Conservation (phyloP, 352 stramenopile genomes). For the Lagenidium sp. region DNA sequence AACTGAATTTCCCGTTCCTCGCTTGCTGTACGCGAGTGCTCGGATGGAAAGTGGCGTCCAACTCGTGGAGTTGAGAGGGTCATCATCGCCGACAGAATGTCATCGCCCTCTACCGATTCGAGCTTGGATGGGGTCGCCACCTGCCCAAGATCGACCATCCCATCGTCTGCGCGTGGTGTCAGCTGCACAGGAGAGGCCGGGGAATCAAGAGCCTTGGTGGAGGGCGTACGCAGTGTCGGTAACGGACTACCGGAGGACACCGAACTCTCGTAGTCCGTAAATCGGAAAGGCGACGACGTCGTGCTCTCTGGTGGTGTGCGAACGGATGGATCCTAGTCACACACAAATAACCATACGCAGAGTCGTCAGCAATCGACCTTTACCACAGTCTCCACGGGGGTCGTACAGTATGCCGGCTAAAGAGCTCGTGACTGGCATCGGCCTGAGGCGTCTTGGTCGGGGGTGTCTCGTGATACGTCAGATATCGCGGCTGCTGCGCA, state of each 20-base stretch:
- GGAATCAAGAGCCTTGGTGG: background rate
- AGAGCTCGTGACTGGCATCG: slow-evolving; percentile 6
- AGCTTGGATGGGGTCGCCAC: slow-evolving; percentile 24
- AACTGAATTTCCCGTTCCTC: slow-evolving; percentile 41
- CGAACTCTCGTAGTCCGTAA: slow-evolving; percentile 14
- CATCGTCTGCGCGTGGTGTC: slow-evolving; percentile 12
- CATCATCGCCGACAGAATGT: slow-evolving; percentile 45
- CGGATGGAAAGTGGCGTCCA: slow-evolving; percentile 35
- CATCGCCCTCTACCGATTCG: slow-evolving; percentile 58
- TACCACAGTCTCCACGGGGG: too few species aligned
- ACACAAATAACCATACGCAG: background rate
- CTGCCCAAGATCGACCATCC: slow-evolving; percentile 32
- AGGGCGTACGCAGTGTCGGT: background rate
- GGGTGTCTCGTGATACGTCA: slow-evolving; percentile 10
- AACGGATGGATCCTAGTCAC: slow-evolving; percentile 11
- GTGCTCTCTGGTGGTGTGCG: slow-evolving; percentile 10
- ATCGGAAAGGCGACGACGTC: slow-evolving; percentile 16
- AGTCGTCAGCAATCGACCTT: too few species aligned
- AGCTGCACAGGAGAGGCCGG: slow-evolving; percentile 1
- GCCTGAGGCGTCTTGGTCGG: background rate
- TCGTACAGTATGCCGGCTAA: slow-evolving; percentile 10
- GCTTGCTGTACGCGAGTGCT: slow-evolving; percentile 28
- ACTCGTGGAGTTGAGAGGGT: slow-evolving; percentile 27
- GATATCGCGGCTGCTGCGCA: slow-evolving; percentile 6
- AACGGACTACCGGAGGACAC: slow-evolving; percentile 3